phyloP scores from a whole-genome alignment of 495 filamentous ascomycete species.

The Aspergillus mulundensis region DNA sequence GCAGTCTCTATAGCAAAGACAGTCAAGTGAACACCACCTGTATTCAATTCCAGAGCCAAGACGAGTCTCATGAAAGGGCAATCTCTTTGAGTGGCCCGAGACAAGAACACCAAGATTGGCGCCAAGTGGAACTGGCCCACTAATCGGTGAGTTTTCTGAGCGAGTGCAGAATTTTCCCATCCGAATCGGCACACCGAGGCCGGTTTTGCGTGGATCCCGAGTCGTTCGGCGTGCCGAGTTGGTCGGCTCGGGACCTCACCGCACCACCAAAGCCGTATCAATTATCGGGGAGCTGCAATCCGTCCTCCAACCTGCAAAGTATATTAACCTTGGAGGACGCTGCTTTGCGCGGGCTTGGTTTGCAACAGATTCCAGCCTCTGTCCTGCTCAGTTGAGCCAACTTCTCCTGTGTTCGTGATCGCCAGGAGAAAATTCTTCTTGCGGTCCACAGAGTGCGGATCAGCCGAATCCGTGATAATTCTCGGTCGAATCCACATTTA shows the following conservation, averaged over 20 bases:
- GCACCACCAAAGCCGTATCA: background rate
- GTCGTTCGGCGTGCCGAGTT: constrained; percentile 11
- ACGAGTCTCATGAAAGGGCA: background rate
- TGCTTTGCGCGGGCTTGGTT: background rate
- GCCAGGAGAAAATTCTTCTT: constrained; percentile 1
- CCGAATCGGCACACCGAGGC: constrained; percentile 24
- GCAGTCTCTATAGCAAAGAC: too few relatives aligned
- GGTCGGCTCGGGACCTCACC: constrained; percentile 6
- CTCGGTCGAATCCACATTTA: constrained; percentile 1
- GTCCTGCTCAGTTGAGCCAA: background rate
- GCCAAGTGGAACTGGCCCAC: constrained; percentile 8
- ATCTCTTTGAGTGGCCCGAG: background rate
- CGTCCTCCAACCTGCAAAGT: background rate
- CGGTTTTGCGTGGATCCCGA: constrained; percentile 6
- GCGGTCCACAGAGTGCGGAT: constrained; percentile 1
- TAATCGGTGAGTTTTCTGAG: constrained; percentile 9
- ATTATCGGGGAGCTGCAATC: background rate
- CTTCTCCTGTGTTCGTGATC: background rate
- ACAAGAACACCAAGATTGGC: constrained; percentile 3
- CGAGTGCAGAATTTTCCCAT: constrained; percentile 1
- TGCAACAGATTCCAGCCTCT: background rate
- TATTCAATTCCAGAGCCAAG: background rate
- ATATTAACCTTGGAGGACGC: background rate
- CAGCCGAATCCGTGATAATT: constrained; percentile 6
- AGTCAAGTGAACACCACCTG: too few relatives aligned